Conservation (phyloP, 2,329 filamentous ascomycete genomes). For the Phialophora expanda region DNA sequence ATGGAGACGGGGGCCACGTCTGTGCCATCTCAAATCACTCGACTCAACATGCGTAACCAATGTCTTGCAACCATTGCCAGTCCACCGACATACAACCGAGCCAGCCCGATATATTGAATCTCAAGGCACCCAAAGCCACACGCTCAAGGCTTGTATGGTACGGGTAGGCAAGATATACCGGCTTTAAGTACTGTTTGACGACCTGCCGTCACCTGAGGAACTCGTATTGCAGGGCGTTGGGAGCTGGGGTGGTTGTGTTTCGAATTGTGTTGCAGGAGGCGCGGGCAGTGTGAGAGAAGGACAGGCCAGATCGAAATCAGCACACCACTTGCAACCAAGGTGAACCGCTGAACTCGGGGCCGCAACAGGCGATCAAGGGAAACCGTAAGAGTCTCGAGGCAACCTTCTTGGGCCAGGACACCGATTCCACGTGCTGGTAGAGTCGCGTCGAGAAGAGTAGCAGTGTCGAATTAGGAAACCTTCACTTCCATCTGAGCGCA, state of each 20-base stretch:
- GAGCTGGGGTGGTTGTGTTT: slow-evolving; percentile 28
- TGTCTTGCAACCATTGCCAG: slow-evolving; percentile 30
- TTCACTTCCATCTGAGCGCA: not conserved
- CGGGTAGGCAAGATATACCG: slow-evolving; percentile 3
- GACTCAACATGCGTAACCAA: slow-evolving; percentile 16
- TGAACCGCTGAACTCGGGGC: slow-evolving; percentile 14
- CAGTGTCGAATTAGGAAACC: not conserved
- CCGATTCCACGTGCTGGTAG: not conserved
- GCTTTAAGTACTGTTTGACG: slow-evolving; percentile 16
- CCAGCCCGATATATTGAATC: slow-evolving; percentile 5
- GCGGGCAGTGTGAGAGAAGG: slow-evolving; percentile 27
- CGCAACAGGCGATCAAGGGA: slow-evolving; percentile 9
- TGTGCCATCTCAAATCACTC: slow-evolving; percentile 32
- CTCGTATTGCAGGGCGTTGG: slow-evolving; percentile 21
- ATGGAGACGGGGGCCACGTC: slow-evolving; percentile 51
- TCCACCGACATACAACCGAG: not conserved
- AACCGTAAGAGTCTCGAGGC: slow-evolving; percentile 20
- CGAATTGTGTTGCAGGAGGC: slow-evolving; percentile 27
- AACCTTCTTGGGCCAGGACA: slow-evolving; percentile 11
- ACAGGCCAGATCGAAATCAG: slow-evolving; percentile 36
- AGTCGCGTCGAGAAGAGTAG: not conserved
- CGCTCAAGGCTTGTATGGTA: not conserved
- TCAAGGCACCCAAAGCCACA: slow-evolving; percentile 4
- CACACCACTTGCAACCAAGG: slow-evolving; percentile 23
- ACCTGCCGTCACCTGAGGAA: slow-evolving; percentile 24